Conservation (phyloP, 1,284 basidiomycete species). For the Fistulinella cinereoalba region DNA sequence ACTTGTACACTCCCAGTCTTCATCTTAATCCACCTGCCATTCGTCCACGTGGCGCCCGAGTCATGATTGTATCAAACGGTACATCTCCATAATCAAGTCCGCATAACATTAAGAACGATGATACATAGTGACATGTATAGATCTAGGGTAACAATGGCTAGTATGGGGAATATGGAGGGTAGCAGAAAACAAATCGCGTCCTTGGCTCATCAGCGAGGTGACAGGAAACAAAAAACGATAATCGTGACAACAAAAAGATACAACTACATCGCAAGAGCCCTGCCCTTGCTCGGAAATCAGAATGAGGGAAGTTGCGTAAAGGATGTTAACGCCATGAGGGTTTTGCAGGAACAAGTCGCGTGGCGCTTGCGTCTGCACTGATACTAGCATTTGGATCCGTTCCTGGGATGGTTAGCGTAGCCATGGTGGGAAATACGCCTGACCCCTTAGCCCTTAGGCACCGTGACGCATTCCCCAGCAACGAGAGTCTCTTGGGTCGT, state of each 20-base stretch:
- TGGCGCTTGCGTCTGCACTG: constrained; percentile 20
- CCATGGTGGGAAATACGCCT: constrained; percentile 15
- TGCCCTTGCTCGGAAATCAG: constrained; percentile 10
- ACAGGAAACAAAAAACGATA: constrained; percentile 18
- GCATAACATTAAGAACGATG: constrained; percentile 9
- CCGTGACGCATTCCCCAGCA: constrained; percentile 38
- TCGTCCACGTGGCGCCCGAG: background rate
- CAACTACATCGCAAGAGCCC: constrained; percentile 18
- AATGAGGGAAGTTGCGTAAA: background rate
- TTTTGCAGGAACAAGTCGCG: constrained; percentile 18
- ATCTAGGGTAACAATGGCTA: constrained; percentile 29
- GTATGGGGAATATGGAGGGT: constrained; percentile 15
- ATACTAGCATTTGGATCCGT: constrained; percentile 31
- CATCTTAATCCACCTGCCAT: background rate
- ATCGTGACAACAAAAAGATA: constrained; percentile 10
- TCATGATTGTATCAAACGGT: background rate
- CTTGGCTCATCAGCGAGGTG: constrained; percentile 10
- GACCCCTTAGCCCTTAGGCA: constrained; percentile 30
- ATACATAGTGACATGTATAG: constrained; percentile 26
- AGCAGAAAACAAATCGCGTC: constrained; percentile 6
- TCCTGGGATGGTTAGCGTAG: constrained; percentile 20
- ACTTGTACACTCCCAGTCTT: constrained; percentile 10
- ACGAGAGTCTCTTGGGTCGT: constrained; percentile 58
- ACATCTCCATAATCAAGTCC: constrained; percentile 4
- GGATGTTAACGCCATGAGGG: constrained; percentile 29